phyloP scores from a whole-genome alignment of 768 basidiomycete species.

The Lenzites betulinus region DNA sequence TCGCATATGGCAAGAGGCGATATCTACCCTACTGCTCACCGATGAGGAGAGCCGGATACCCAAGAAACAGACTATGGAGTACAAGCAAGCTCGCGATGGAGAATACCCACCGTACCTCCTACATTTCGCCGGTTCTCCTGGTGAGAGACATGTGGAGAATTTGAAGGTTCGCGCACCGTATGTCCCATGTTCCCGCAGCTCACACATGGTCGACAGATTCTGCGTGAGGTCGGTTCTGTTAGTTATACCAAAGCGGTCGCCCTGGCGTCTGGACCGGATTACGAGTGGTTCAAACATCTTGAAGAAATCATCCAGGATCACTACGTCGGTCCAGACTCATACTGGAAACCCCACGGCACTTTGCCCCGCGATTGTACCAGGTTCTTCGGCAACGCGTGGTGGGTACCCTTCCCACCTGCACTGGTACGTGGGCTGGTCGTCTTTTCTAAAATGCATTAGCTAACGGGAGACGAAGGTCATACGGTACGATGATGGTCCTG shows the following conservation, averaged over 20 bases:
- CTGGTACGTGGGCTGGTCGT: conserved; percentile 44
- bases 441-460: background rate
- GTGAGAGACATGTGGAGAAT: conserved; percentile 76
- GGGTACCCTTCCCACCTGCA: conserved; percentile 78
- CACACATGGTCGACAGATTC: conserved; percentile 47
- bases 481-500: conserved; percentile 63
- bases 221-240: conserved; percentile 65
- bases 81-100: conserved; percentile 54
- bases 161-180: conserved; percentile 54
- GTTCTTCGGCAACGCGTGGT: conserved; percentile 78
- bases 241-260: conserved; percentile 56
- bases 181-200: background rate
- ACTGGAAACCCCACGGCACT: conserved; percentile 51
- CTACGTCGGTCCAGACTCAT: conserved; percentile 72
- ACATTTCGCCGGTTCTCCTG: conserved; percentile 60
- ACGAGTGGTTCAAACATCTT: conserved; percentile 46
- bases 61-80: conserved; percentile 54
- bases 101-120: conserved; percentile 73
- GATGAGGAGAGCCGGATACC: conserved; percentile 61
- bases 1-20: conserved; percentile 80
- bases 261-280: conserved; percentile 49
- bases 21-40: conserved; percentile 67
- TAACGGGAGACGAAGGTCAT: conserved; percentile 48
- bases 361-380: conserved; percentile 41
- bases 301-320: conserved; percentile 55